phyloP scores from a whole-genome alignment of 768 basidiomycete genomes.

The Boletus sp. region DNA sequence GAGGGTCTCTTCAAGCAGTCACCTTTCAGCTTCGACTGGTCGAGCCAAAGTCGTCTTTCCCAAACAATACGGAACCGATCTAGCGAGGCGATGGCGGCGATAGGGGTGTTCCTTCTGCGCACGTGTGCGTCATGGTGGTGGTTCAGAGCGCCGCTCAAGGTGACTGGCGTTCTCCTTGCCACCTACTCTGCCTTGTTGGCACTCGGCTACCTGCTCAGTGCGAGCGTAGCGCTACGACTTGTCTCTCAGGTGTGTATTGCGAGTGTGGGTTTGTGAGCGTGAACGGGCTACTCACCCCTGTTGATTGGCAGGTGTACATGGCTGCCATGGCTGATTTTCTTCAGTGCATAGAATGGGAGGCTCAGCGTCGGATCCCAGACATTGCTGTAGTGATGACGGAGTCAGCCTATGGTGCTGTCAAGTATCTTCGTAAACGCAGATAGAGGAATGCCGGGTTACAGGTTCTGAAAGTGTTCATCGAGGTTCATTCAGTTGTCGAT shows the following conservation, averaged over 20 bases:
- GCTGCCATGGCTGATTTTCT: background rate
- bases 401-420: background rate
- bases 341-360: constrained; percentile 12
- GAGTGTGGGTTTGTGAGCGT: background rate
- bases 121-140: constrained; percentile 7
- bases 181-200: background rate
- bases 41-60: background rate
- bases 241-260: constrained; percentile 4
- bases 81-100: background rate
- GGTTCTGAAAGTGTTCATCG: background rate
- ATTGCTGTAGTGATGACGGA: background rate
- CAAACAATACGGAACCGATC: background rate
- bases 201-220: background rate
- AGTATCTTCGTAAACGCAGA: background rate
- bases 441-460: background rate
- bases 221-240: background rate
- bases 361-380: background rate
- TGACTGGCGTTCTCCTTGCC: background rate
- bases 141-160: constrained; percentile 4
- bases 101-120: background rate
- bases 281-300: background rate
- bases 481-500: background rate
- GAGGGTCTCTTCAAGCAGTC: background rate
- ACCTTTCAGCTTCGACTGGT: background rate
- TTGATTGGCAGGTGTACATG: constrained; percentile 3